These are phyloP conservation scores for Psilocybe sp. DNA, from an alignment of 768 basidiomycete genomes.

Conservation along the genomic window DNA sequence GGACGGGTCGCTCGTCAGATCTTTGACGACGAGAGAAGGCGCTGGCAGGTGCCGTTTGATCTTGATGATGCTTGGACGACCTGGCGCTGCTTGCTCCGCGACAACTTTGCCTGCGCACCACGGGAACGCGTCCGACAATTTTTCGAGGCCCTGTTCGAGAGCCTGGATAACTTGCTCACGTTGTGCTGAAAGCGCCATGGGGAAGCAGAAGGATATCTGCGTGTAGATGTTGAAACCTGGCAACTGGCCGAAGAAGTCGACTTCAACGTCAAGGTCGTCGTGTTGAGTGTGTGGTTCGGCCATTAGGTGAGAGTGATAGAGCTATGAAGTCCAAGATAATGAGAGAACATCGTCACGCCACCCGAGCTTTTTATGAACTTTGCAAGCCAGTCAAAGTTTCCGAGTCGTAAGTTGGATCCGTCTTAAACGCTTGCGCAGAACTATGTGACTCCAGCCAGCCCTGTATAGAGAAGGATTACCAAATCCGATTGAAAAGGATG, in stretches of 20 bases:
- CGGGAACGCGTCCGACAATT: constrained; percentile 19
- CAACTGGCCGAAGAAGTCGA: constrained; percentile 14
- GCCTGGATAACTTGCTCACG: constrained; percentile 8
- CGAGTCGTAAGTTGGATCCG: no score
- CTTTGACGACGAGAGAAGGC: constrained; percentile 21
- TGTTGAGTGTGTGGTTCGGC: background rate
- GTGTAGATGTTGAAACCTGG: constrained; percentile 20
- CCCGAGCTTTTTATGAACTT: no score
- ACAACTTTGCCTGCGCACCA: constrained; percentile 26
- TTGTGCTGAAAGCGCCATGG: constrained; percentile 7
- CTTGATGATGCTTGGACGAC: constrained; percentile 15
- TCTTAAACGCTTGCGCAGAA: no score
- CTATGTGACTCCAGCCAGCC: no score
- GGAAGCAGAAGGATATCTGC: constrained; percentile 20
- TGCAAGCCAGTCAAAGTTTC: no score
- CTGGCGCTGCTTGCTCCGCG: constrained; percentile 10
- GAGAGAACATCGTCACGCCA: no score
- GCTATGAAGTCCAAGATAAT: no score
- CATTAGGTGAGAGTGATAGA: background rate
- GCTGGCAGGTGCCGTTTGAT: constrained; percentile 12
- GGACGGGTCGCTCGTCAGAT: constrained; percentile 16
- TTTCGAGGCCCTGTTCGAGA: constrained; percentile 21
- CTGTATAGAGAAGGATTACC: no score
- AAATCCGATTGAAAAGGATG: no score
- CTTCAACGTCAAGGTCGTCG: background rate